Evolutionary conservation across 306 rosid genomes (phyloP).

Genomic region (Citrullus mucosospermus): DNA sequence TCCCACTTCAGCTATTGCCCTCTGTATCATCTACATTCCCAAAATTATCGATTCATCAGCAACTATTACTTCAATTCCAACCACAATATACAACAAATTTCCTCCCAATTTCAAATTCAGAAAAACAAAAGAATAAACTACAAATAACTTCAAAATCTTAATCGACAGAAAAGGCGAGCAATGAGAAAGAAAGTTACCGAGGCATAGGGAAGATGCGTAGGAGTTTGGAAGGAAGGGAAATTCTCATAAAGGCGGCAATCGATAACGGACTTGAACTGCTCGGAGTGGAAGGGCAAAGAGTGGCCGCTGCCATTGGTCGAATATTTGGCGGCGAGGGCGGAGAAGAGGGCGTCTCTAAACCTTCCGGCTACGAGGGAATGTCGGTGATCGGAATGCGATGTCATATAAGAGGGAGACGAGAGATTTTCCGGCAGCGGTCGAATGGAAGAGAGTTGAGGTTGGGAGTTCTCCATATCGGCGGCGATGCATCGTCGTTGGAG

Average conservation of each 20-base stretch:
- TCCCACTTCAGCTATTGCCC: slow-evolving; percentile 17
- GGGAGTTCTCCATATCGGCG: not conserved
- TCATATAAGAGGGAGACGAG: not conserved
- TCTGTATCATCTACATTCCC: slow-evolving; percentile 24
- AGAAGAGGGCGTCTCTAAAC: not conserved
- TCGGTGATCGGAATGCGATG: not conserved
- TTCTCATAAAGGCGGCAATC: not conserved
- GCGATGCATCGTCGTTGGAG: not conserved
- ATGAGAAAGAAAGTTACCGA: not conserved
- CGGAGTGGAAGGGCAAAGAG: not conserved
- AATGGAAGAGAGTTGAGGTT: not conserved
- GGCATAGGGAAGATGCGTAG: not conserved
- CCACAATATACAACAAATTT: not conserved
- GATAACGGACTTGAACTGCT: not conserved
- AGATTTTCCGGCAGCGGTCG: not conserved
- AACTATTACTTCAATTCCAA: not conserved
- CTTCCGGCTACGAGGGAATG: not conserved
- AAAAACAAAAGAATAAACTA: not conserved
- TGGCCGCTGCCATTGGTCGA: not conserved
- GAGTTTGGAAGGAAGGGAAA: not conserved
- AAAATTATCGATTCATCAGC: too few relatives aligned
- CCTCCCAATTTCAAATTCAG: not conserved
- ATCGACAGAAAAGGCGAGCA: not conserved
- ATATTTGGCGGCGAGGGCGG: not conserved
- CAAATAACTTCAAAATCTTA: not conserved